phyloP scores from a whole-genome alignment of 2,329 filamentous ascomycete species.

The Harringtonia lauricola region DNA sequence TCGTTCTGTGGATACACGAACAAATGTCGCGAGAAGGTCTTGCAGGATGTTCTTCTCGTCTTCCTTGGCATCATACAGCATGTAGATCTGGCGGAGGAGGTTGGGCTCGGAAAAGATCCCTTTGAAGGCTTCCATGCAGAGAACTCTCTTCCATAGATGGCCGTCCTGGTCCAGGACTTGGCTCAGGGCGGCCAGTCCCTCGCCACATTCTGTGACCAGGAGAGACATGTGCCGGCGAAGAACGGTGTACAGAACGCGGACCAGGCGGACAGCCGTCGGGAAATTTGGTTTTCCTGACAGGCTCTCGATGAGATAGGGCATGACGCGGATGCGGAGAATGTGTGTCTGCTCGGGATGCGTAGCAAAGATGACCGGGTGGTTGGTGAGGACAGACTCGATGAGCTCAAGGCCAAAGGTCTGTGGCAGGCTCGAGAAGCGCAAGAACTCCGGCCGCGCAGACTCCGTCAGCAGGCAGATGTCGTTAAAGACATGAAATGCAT shows the following conservation, averaged over 20 bases:
- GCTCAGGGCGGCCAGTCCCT: conserved; percentile 70
- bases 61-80: conserved; percentile 63
- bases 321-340: conserved; percentile 63
- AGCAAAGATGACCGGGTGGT: conserved; percentile 71
- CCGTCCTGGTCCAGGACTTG: conserved; percentile 83
- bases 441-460: conserved; percentile 69
- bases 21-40: conserved; percentile 76
- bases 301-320: conserved; percentile 71
- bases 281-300: conserved; percentile 72
- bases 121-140: conserved; percentile 86
- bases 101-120: conserved; percentile 74
- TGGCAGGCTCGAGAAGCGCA: conserved; percentile 67
- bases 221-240: conserved; percentile 67
- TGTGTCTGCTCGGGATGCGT: conserved; percentile 71
- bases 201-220: conserved; percentile 68
- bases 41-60: conserved; percentile 67
- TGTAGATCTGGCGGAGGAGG: conserved; percentile 69
- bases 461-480: conserved; percentile 85
- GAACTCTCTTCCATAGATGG: conserved; percentile 70
- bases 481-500: conserved; percentile 79
- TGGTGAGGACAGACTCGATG: conserved; percentile 80
- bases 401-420: conserved; percentile 82
- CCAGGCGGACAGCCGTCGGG: conserved; percentile 68
- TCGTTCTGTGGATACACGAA: conserved; percentile 86
- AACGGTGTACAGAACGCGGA: conserved; percentile 73